phyloP scores from a whole-genome alignment of 441 rosid species.

The Euphorbia celastroides region DNA sequence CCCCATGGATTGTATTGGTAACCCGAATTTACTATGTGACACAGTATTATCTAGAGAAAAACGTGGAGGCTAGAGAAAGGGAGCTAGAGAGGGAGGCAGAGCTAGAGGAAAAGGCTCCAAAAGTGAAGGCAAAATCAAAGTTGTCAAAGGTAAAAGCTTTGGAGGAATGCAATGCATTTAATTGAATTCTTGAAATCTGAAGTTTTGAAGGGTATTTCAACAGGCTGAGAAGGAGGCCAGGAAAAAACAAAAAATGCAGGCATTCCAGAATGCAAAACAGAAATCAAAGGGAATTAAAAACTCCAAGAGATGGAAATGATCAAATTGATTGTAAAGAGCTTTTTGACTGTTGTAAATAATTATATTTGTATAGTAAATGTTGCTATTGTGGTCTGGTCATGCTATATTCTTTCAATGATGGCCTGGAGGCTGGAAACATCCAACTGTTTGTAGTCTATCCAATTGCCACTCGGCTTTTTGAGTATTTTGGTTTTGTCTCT shows the following conservation, averaged over 20 bases:
- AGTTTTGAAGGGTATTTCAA: conserved; percentile 1
- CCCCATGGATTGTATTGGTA: too few relatives aligned
- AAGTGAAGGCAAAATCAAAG: conserved; percentile 89
- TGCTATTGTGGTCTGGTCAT: too few relatives aligned
- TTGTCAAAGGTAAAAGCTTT: conserved; percentile 63
- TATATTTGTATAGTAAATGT: too few relatives aligned
- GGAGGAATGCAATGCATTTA: not conserved
- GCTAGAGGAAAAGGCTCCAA: conserved; percentile 82
- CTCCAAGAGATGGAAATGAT: conserved; percentile 83
- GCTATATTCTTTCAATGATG: too few relatives aligned
- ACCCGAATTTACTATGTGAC: not conserved
- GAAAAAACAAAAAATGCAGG: conserved; percentile 86
- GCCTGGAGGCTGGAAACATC: too few relatives aligned
- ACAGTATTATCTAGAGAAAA: conserved; percentile 91
- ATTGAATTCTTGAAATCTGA: not conserved
- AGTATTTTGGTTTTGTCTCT: too few relatives aligned
- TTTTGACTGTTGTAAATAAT: too few relatives aligned
- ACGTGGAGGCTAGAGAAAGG: conserved; percentile 70
- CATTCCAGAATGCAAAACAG: conserved; percentile 89
- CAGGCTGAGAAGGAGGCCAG: conserved; percentile 92
- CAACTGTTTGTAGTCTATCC: too few relatives aligned
- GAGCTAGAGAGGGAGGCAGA: conserved; percentile 74
- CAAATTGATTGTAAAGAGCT: not conserved
- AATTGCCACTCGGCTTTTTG: too few relatives aligned
- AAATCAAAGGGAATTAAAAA: conserved; percentile 78